Percentiles rank a stretch among this genome's conserved stretches.
These are phyloP conservation scores for Achaetomium macrosporum DNA, from an alignment of 2,329 filamentous ascomycete genomes.

Conservation along the genomic window DNA sequence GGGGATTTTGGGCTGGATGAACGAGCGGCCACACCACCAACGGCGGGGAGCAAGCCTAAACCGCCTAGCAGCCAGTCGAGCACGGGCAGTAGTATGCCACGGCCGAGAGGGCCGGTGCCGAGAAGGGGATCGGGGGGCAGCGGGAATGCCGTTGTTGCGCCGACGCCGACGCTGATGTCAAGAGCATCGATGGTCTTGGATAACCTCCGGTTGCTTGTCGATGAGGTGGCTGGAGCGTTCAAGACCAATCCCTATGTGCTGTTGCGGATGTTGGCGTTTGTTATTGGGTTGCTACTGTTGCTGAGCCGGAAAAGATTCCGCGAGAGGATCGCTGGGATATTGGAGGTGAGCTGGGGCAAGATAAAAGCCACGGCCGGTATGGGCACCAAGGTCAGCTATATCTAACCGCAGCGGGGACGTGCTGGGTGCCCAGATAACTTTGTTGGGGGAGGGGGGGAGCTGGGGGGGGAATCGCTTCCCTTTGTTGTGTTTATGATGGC, in stretches of 20 bases:
- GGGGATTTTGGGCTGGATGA: conserved; percentile 12
- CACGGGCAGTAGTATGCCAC: not conserved
- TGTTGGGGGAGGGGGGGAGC: not conserved
- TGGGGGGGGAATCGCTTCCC: not conserved
- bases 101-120: not conserved
- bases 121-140: conserved; percentile 4
- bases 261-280: conserved; percentile 65
- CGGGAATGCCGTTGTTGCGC: conserved; percentile 25
- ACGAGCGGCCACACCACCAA: not conserved
- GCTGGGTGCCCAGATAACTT: not conserved
- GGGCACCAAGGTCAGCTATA: conserved; percentile 97
- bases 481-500: conserved; percentile 11
- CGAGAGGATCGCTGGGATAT: conserved; percentile 63
- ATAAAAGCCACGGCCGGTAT: conserved; percentile 81
- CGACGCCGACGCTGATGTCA: conserved; percentile 36
- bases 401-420: conserved; percentile 42
- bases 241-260: conserved; percentile 53
- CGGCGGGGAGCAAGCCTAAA: not conserved
- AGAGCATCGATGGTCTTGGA: conserved; percentile 48
- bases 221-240: conserved; percentile 45
- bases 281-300: conserved; percentile 71
- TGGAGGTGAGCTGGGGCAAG: conserved; percentile 72
- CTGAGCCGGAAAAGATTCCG: conserved; percentile 70
- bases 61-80: not conserved
- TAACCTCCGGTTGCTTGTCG: conserved; percentile 47